Base-by-base conservation (phyloP, 2,329 filamentous ascomycete species). In the Pestalotiopsis sp. region DNA sequence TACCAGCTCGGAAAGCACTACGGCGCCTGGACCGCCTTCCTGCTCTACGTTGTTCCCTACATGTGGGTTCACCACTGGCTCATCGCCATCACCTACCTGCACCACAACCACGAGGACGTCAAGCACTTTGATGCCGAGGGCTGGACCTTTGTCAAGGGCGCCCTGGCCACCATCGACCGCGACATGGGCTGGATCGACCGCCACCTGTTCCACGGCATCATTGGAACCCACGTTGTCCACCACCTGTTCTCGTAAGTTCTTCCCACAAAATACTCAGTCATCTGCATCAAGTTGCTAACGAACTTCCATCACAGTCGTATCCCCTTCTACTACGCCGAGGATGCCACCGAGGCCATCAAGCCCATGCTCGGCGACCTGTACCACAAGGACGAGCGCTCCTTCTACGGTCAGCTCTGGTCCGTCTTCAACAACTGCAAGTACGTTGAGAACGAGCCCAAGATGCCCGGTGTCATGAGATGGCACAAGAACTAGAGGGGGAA, bases 1-100 rank as follows among this genome's bases (percentile, higher is more conserved):
- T 89, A 87, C 77, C 80, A 83, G 68, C 83, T 83, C 27, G 81
- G 85, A 11, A 83, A 84, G 73, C 78, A 83, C 36, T 81, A 90
- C n/a, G 89, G 88, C 49, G 83, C 80, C 71, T 84, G 84, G 74
- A 90, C 85, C 58, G 83, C 90, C 17, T 80, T 86, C 67, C 80
- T 90, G 60, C 80, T 91, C 17, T 92, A 92, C 77, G 82, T 84
- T 36, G 83, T 91, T 45, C 90, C 91, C 17, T 93, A 91, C 78
- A 76, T 91, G 70, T 92, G 90, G 90, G 86, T 91, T 41, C 89
- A 92, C 82, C 88, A 92, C 83, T 92, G 90, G 90, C 84, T 92
- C 67, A 85, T 93, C 23, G 90, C 90, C 71, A 93, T 93, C 76
- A 93, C 91, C 62, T 93, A 92, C 80, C 89, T 93, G 23, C 91